Conservation (phyloP, 164 flowering plant species). For the Platanus orientalis region DNA sequence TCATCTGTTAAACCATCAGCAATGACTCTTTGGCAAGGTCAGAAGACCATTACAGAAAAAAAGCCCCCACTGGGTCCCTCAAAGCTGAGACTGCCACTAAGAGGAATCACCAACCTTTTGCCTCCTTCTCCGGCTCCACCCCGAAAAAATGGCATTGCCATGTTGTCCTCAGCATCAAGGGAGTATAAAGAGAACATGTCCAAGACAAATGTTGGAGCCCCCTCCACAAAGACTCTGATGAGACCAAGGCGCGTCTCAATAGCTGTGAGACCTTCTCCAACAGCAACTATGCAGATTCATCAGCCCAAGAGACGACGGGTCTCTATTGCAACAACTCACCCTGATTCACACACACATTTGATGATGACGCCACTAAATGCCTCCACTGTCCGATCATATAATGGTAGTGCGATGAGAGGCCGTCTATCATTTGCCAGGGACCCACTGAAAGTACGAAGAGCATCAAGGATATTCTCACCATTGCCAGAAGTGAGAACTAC, state of each 20-base stretch:
- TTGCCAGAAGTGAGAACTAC: slow-evolving; percentile 27
- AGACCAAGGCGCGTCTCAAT: slow-evolving; percentile 59
- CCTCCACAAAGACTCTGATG: slow-evolving; percentile 27
- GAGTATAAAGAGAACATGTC: slow-evolving; percentile 49
- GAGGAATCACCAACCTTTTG: slow-evolving; percentile 54
- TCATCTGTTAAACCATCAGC: slow-evolving; percentile 34
- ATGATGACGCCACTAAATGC: slow-evolving; percentile 37
- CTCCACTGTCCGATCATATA: slow-evolving; percentile 18
- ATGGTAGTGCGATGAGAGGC: slow-evolving; percentile 28
- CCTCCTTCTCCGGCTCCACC: slow-evolving; percentile 41
- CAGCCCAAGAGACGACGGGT: slow-evolving; percentile 58
- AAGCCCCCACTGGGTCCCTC: slow-evolving; percentile 75
- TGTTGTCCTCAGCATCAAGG: slow-evolving; percentile 14
- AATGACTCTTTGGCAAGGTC: slow-evolving; percentile 27
- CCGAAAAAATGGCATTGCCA: slow-evolving; percentile 4
- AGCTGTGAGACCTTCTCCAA: slow-evolving; percentile 42
- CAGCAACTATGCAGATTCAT: slow-evolving; percentile 21
- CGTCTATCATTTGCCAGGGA: slow-evolving; percentile 45
- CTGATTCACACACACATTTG: slow-evolving; percentile 34
- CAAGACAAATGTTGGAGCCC: slow-evolving; percentile 18
- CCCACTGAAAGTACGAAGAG: slow-evolving; percentile 41
- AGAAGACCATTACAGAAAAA: slow-evolving; percentile 34
- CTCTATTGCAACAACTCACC: slow-evolving; percentile 62
- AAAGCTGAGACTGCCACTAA: slow-evolving; percentile 53
- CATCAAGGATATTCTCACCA: slow-evolving; percentile 57